Evolutionary conservation across 2,329 filamentous ascomycete genomes (phyloP).

Genomic region (Pestalotiopsis sp.): DNA sequence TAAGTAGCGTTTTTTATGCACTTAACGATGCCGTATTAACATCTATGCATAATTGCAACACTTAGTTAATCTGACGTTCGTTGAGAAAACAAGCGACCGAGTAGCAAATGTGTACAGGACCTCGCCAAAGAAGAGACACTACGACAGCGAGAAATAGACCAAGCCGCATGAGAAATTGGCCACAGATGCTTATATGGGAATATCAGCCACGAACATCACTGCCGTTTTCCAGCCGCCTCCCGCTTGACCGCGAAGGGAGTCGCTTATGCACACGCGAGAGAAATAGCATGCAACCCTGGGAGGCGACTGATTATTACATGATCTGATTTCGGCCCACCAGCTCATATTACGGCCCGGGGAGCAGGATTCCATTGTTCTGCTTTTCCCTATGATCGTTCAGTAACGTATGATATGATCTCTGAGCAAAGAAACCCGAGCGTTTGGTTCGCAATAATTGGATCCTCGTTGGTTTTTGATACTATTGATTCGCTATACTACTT

Average conservation of each 20-base stretch:
- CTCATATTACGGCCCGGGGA: neutral
- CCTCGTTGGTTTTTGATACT: neutral
- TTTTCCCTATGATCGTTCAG: neutral
- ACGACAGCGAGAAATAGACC: neutral
- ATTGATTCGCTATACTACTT: neutral
- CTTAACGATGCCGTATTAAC: too few species aligned
- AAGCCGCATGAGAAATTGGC: neutral
- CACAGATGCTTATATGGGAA: constrained; percentile 1
- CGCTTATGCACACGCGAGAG: neutral
- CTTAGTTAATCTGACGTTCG: neutral
- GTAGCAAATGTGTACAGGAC: neutral
- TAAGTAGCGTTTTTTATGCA: too few species aligned
- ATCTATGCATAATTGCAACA: too few species aligned
- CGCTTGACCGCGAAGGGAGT: neutral
- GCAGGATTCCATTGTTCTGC: neutral
- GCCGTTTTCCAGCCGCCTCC: neutral
- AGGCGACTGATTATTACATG: neutral
- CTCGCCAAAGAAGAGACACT: neutral
- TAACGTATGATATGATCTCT: neutral
- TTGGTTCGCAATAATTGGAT: neutral
- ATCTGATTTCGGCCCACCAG: constrained; percentile 1
- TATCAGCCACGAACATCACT: neutral
- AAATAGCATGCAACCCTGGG: neutral
- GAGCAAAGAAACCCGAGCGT: neutral
- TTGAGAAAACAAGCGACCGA: neutral